Base-by-base conservation (phyloP, 306 rosid genomes). In the Vigna trinervia region DNA sequence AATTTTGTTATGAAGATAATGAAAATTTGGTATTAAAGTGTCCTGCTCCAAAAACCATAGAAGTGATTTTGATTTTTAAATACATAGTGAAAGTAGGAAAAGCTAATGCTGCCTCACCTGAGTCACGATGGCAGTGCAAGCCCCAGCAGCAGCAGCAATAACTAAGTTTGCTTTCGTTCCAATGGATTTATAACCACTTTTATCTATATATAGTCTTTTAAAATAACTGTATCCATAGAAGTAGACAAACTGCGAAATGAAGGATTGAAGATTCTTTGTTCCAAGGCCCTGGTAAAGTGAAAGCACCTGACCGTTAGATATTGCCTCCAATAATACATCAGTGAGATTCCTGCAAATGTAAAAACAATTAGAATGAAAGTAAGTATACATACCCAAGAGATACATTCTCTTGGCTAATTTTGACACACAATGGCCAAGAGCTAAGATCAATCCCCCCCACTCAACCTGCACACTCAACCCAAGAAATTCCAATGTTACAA, bases 91-190 rank as follows among this genome's bases (percentile, higher is more conserved):
- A 69, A 36, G 62, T 26, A 38, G 61, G 67, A 50, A 60, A 13
- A 60, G 71, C 51, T 74, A 48, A 70, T 32, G 80, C 67, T 34
- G 69, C 81, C 86, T 83, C 81, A 96, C 99, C 98, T 96, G 99
- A 75, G 99, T 96, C 22, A 59, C 65, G 78, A 96, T 72, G 50
- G 98, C 99, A 48, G 97, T 96, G 90, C 97, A 93, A 53, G 97
- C 94, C 69, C 99, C 99, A 34, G 99, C 99, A 71, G 97, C 97
- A 62, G 99, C 99, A 77, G 99, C 99, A 69, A 96, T 78, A 64
- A 86, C 43, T 84, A 96, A 85, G 82, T 96, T 96, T 65, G 90
- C 96, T 69, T 62, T 87, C 38, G 97, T 93, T 75, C 97, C 98
- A 58, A 96, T 96, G 56, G 86, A 84, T 77, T 85, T 96, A 79